These are phyloP conservation scores for Cryptosporidium parvum DNA, from an alignment of 169 alveolate genomes.

Conservation along the genomic window DNA sequence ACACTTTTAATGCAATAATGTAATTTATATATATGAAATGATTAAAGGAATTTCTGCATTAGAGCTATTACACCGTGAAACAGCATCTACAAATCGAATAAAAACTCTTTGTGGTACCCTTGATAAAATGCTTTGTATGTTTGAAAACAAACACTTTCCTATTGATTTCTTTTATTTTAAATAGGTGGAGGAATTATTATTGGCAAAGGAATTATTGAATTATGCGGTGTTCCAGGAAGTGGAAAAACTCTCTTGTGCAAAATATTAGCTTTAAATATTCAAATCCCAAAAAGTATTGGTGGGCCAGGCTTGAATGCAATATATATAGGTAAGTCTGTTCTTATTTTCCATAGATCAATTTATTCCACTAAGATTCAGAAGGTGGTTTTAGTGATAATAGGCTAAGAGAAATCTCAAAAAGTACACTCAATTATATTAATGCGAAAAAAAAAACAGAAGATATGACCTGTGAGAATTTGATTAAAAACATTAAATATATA, in stretches of 20 bases:
- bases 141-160: background rate
- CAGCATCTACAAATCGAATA: conserved; percentile 63
- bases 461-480: conserved; percentile 6
- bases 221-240: conserved; percentile 70
- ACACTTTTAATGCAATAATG: background rate
- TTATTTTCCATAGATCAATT: background rate
- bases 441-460: background rate
- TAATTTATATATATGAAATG: conserved; percentile 8
- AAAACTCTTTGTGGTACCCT: conserved; percentile 26
- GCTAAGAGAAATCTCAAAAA: conserved; percentile 49
- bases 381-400: conserved; percentile 53
- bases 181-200: conserved; percentile 69
- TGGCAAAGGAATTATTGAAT: conserved; percentile 67
- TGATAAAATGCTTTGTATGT: conserved; percentile 58
- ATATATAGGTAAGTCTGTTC: conserved; percentile 35
- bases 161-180: background rate
- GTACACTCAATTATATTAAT: conserved; percentile 16
- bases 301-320: conserved; percentile 64
- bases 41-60: conserved; percentile 54
- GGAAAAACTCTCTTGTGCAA: conserved; percentile 66
- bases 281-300: conserved; percentile 72
- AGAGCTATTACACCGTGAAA: conserved; percentile 45
- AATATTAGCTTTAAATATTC: conserved; percentile 53
- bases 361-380: conserved; percentile 38
- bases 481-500: conserved; percentile 31